Evolutionary conservation across 257 asterid genomes (phyloP), one percentile per base, ranked within the genome.

Genomic region (Verbena officinalis): DNA sequence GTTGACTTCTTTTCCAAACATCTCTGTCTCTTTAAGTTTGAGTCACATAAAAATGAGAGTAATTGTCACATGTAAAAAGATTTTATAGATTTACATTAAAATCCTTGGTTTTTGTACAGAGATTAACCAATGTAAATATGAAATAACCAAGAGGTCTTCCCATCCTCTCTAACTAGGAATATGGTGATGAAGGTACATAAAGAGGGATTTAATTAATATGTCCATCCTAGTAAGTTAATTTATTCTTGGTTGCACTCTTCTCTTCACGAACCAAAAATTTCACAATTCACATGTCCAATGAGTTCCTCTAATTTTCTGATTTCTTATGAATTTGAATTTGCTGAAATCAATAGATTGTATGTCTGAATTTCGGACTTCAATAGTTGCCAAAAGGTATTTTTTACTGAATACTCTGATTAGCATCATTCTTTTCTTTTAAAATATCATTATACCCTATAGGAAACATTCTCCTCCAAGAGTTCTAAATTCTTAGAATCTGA

Each of bases 331-430:
- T 39, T 48, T 33, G n/a, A 13, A 61, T 42, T 42, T 17, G 38
- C 59, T 59, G 48, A 30, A 65, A 30, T 33, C 53, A 22, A 34
- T 46, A 16, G 55, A 23, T 49, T 13, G 33, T 65, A 62, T 30
- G 62, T 64, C 50, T 58, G 45, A 55, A 22, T 23, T 63, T 34
- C 51, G 17, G n/a, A 9, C 53, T 69, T 61, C 59, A 58, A 44
- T 19, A 46, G 45, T 54, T 70, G 62, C 72, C 67, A 40, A 53
- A 52, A 36, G n/a, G 33, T 42, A 10, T 10, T 19, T 24, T 12
- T 59, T 36, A 59, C 44, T 59, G 44, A 40, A 48, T 42, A 56
- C 21, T 17, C 56, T 58, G 51, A 55, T 39, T 36, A 42, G 24
- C 30, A n/a, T 31, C 54, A 38, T 59, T 59, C 42, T 55, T 48